A percentile compares a stretch with the other conserved stretches of the same genome.
Evolutionary conservation across 257 asterid genomes (phyloP).

Genomic region (Schizonepeta tenuifolia): DNA sequence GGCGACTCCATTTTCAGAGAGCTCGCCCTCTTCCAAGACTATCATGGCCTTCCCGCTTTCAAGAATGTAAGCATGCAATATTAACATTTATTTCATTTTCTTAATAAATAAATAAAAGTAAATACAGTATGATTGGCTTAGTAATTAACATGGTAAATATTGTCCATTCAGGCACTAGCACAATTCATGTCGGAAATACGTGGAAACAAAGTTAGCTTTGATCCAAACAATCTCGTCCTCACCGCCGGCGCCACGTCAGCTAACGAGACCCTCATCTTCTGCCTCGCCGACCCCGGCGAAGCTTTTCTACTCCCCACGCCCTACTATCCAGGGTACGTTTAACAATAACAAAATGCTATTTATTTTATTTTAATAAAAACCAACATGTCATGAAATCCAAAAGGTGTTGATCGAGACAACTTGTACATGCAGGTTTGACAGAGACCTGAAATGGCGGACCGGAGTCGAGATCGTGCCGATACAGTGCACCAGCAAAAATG

Average conservation of each 20-base stretch:
- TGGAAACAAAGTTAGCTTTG: conserved; percentile 65
- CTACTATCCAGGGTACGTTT: conserved; percentile 71
- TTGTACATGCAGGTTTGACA: conserved; percentile 68
- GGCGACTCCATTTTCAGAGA: conserved; percentile 64
- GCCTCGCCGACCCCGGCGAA: conserved; percentile 77
- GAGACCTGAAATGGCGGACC: conserved; percentile 92
- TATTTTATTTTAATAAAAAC: no score
- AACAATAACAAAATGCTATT: no score
- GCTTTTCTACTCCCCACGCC: conserved; percentile 78
- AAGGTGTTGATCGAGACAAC: no score
- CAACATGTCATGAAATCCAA: no score
- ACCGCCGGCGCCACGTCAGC: conserved; percentile 89
- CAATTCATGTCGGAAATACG: conserved; percentile 73
- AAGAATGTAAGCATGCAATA: conserved; percentile 46
- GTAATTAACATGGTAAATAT: background rate
- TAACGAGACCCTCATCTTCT: conserved; percentile 69
- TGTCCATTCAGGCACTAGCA: conserved; percentile 57
- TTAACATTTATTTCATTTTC: background rate
- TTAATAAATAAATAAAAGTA: background rate
- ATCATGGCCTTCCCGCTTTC: conserved; percentile 64
- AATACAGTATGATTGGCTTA: background rate
- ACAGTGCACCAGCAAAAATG: conserved; percentile 65
- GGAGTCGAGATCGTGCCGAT: conserved; percentile 81
- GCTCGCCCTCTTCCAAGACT: conserved; percentile 78
- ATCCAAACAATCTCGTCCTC: conserved; percentile 65